Conservation (phyloP, 1,284 basidiomycete genomes). For the Heliocybe sulcata region DNA sequence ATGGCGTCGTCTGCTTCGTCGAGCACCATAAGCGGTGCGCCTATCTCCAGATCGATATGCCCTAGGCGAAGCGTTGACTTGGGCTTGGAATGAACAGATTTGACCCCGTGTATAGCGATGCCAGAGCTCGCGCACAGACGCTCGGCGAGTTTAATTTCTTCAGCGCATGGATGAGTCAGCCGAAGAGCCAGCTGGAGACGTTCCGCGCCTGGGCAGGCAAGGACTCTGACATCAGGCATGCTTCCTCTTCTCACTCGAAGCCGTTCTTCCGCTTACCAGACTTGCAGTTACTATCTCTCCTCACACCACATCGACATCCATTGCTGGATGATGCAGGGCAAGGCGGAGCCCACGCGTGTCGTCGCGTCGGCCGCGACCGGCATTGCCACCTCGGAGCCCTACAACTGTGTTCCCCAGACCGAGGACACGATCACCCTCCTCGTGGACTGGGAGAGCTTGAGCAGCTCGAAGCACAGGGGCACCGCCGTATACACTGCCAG, state of each 20-base stretch:
- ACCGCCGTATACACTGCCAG: constrained; percentile 89
- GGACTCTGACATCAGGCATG: constrained; percentile 82
- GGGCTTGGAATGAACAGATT: constrained; percentile 38
- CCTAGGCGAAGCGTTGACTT: background rate
- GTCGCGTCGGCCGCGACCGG: constrained; percentile 85
- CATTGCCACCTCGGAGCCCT: constrained; percentile 82
- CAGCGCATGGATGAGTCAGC: constrained; percentile 91
- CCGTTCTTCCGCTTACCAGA: background rate
- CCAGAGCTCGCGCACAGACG: constrained; percentile 63
- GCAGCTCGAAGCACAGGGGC: constrained; percentile 63
- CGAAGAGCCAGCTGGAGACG: constrained; percentile 89
- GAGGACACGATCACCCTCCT: constrained; percentile 94
- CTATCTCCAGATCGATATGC: background rate
- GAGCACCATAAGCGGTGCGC: constrained; percentile 78
- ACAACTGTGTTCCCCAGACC: constrained; percentile 77
- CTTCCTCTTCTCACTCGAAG: background rate
- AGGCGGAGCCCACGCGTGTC: constrained; percentile 73
- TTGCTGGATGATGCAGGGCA: constrained; percentile 86
- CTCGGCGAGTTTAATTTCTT: constrained; percentile 93
- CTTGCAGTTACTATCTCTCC: constrained; percentile 83
- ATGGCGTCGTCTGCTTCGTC: constrained; percentile 85
- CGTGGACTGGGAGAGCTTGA: constrained; percentile 84
- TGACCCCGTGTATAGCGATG: constrained; percentile 92
- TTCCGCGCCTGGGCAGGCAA: constrained; percentile 93
- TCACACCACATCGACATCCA: constrained; percentile 91